Conservation (phyloP, 2,329 filamentous ascomycete genomes). For the Neophaeococcomyces mojaviensis region DNA sequence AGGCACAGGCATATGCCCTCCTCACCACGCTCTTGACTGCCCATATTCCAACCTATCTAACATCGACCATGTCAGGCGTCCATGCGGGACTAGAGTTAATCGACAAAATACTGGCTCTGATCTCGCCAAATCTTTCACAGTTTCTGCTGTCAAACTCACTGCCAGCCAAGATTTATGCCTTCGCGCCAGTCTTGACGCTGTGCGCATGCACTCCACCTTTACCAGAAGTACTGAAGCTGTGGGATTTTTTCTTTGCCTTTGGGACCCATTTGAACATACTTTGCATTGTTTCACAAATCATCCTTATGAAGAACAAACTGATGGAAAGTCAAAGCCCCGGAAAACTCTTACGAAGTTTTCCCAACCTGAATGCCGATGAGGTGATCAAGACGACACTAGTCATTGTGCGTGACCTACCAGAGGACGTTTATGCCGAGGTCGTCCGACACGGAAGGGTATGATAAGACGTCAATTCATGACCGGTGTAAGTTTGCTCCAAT, state of each 20-base stretch:
- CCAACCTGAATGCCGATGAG: constrained; percentile 70
- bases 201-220: constrained; percentile 93
- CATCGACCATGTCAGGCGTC: constrained; percentile 94
- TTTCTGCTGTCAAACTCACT: constrained; percentile 82
- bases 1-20: constrained; percentile 87
- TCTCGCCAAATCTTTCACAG: constrained; percentile 77
- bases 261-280: constrained; percentile 90
- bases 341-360: constrained; percentile 81
- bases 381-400: constrained; percentile 79
- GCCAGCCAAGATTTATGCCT: constrained; percentile 90
- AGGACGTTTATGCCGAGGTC: constrained; percentile 84
- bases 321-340: constrained; percentile 83
- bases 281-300: constrained; percentile 90
- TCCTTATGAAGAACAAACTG: constrained; percentile 78
- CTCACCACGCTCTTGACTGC: constrained; percentile 81
- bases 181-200: constrained; percentile 86
- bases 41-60: constrained; percentile 88
- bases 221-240: constrained; percentile 83
- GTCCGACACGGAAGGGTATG: constrained; percentile 63
- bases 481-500: too few species aligned
- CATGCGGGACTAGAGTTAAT: constrained; percentile 86
- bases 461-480: not conserved
- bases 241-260: constrained; percentile 97
- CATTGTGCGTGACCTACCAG: constrained; percentile 82
- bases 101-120: constrained; percentile 83